Percentiles rank a stretch among this genome's conserved stretches.
Evolutionary conservation across 805 yeast genomes (phyloP).

Genomic region (Ogataea saltuana): DNA sequence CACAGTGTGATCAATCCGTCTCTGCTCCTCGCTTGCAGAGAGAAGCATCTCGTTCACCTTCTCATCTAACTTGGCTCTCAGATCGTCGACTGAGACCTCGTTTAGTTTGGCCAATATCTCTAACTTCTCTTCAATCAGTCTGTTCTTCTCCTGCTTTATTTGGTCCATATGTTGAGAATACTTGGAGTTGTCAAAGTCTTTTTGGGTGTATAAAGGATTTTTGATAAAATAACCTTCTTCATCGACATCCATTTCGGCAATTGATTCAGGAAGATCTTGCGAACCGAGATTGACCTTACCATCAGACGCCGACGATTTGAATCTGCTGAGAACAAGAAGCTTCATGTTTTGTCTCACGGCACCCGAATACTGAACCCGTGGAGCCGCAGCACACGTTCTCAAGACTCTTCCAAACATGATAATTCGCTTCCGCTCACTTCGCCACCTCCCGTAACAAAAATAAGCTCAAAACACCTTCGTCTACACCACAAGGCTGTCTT

Average conservation of each 20-base stretch:
- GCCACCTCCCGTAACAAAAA: too few species aligned
- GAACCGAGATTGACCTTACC: neutral
- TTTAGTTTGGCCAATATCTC: conserved; percentile 24
- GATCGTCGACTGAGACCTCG: conserved; percentile 22
- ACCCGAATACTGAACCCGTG: conserved; percentile 6
- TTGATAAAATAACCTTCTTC: conserved; percentile 28
- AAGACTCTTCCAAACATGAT: conserved; percentile 14
- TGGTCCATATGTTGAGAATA: conserved; percentile 22
- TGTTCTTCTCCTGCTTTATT: conserved; percentile 23
- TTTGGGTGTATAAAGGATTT: conserved; percentile 20
- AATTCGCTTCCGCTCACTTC: too few species aligned
- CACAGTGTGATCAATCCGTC: conserved; percentile 18
- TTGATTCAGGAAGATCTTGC: conserved; percentile 8
- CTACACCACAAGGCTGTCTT: too few species aligned
- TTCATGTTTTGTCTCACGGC: conserved; percentile 7
- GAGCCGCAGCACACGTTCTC: conserved; percentile 7
- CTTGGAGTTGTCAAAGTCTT: conserved; percentile 27
- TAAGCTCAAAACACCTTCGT: too few species aligned
- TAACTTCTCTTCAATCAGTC: conserved; percentile 29
- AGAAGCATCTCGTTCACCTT: conserved; percentile 20
- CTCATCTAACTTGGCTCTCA: conserved; percentile 24
- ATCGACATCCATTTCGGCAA: conserved; percentile 23
- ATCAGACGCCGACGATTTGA: conserved; percentile 5
- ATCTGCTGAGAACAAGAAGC: conserved; percentile 5
- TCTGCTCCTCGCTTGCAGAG: conserved; percentile 6